Conservation (phyloP, 106 monocot species). For the Apostasia shenzhenica region DNA sequence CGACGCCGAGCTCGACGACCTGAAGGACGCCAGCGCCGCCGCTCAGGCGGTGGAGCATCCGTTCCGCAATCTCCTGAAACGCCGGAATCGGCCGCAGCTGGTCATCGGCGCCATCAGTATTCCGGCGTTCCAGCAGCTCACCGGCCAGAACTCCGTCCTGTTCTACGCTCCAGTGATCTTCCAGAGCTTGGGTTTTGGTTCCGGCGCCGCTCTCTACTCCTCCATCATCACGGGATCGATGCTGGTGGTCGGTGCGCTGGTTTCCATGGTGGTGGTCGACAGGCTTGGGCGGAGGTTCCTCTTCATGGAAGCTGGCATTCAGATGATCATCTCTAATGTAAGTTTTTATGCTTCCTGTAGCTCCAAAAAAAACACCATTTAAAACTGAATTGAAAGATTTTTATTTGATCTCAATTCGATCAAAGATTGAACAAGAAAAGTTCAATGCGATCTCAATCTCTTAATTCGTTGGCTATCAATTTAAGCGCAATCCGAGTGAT, state of each 20-base stretch:
- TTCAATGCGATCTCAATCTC: no score
- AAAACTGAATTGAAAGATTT: no score
- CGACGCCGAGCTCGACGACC: constrained; percentile 25
- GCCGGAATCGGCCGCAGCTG: constrained; percentile 26
- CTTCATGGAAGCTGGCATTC: constrained; percentile 30
- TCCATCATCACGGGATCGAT: constrained; percentile 28
- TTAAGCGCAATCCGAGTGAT: no score
- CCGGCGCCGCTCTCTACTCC: constrained; percentile 24
- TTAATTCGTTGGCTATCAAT: no score
- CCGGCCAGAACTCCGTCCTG: constrained; percentile 41
- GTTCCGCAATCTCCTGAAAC: constrained; percentile 28
- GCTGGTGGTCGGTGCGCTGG: constrained; percentile 31
- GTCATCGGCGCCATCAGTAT: constrained; percentile 28
- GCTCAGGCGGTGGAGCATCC: constrained; percentile 29
- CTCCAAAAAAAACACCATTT: no score
- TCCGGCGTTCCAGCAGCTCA: constrained; percentile 35
- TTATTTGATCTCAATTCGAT: no score
- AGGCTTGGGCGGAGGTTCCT: constrained; percentile 28
- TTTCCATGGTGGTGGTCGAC: constrained; percentile 25
- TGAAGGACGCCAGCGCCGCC: constrained; percentile 22
- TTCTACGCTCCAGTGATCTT: constrained; percentile 36
- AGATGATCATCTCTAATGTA: constrained; percentile 31
- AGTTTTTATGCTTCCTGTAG: neutral
- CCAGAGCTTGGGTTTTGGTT: constrained; percentile 32
- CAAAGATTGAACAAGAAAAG: no score